Evolutionary conservation across 1,284 basidiomycete genomes (phyloP), one percentile per base, ranked within the genome.

Genomic region (Ustilago loliicola): DNA sequence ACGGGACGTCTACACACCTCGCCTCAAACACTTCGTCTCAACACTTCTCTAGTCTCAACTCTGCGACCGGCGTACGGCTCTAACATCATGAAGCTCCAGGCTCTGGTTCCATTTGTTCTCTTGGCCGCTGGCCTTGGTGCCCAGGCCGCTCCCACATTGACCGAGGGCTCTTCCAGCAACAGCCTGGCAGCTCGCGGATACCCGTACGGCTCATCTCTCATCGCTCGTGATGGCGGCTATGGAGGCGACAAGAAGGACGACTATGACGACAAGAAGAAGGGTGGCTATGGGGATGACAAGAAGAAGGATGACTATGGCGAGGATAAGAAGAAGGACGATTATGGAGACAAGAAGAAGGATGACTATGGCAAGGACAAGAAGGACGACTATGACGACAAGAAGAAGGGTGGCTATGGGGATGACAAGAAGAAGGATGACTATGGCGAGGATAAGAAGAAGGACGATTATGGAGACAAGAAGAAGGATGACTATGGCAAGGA

Each of bases 41-140:
- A 42, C 3, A 25, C n/a, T 2, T 25, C 8, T 53, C 29, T 29
- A 29, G 25, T 15, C 32, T 53, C 29, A 7, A 34, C 7, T 34
- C 32, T 11, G 11, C 32, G 32, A 5, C n/a, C n/a, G 7, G 32
- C 32, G 5, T 34, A 7, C 32, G 32, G 32, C 36, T 38, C 17
- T 15, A 13, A 23, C 56, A 61, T 7, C 17, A 75, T 75, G 72
- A 75, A 75, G 61, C 34, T 67, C 30, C 72, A 75, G 29, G 55
- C 64, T 17, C 48, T 75, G 15, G 57, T 71, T 15, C 52, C 72
- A 2, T 71, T 75, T 32, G 61, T 71, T 8, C 50, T 75, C 15
- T 38, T 75, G n/a, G 72, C 72, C 32, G 57, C 58, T 7, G 67
- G 67, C 30, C 63, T 71, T 11, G 51, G 72, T 21, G 72, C 68